Percentiles rank a stretch among this genome's conserved stretches.
Conservation (phyloP, 768 basidiomycete species). For the Myochromella boudieri region DNA sequence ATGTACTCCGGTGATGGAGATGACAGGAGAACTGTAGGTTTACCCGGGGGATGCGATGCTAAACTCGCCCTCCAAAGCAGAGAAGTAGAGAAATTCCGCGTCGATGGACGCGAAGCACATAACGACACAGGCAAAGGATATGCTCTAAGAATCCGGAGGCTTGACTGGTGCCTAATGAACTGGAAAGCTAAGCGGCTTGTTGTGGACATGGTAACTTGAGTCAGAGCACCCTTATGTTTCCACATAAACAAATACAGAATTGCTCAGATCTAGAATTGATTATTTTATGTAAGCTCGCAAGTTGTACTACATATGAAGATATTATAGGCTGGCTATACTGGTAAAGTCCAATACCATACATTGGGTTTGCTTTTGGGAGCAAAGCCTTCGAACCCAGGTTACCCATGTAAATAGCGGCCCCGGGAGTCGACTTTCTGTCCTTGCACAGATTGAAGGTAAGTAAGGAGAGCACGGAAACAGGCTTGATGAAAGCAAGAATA, state of each 20-base stretch:
- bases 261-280: too few species aligned
- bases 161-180: conserved; percentile 8
- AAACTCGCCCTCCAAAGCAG: conserved; percentile 31
- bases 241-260: neutral
- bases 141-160: conserved; percentile 1
- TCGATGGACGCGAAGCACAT: neutral
- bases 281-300: too few species aligned
- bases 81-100: conserved; percentile 21
- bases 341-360: too few species aligned
- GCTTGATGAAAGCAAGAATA: conserved; percentile 13
- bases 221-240: too few species aligned
- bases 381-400: too few species aligned
- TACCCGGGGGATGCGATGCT: conserved; percentile 40
- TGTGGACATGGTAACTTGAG: conserved; percentile 17
- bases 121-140: neutral
- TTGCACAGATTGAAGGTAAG: too few species aligned
- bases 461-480: too few species aligned
- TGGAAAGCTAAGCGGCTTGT: conserved; percentile 13
- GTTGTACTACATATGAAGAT: too few species aligned
- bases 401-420: too few species aligned
- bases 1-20: conserved; percentile 55
- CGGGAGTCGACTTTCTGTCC: too few species aligned
- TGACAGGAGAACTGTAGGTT: conserved; percentile 48
- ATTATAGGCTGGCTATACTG: too few species aligned
- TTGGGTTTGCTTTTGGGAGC: too few species aligned